Evolutionary conservation across 2,329 filamentous ascomycete genomes (phyloP).

Genomic region (Botrytis cinerea): DNA sequence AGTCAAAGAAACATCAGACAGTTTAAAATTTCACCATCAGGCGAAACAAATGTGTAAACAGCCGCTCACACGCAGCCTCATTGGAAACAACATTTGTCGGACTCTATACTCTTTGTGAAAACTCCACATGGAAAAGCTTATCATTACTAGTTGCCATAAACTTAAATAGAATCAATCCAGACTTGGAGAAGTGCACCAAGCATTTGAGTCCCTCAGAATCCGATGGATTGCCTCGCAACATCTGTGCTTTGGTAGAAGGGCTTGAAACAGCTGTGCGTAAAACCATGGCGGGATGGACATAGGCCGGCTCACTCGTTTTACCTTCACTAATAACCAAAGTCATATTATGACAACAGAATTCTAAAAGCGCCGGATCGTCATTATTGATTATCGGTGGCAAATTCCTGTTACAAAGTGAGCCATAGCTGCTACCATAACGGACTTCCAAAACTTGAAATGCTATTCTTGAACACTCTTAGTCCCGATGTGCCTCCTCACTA

Average conservation of each 20-base stretch:
- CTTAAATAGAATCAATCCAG: slow-evolving; percentile 1
- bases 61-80: slow-evolving; percentile 1
- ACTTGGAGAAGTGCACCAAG: not conserved
- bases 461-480: not conserved
- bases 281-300: not conserved
- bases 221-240: not conserved
- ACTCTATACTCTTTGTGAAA: slow-evolving; percentile 15
- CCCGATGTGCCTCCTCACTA: slow-evolving; percentile 5
- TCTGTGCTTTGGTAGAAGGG: slow-evolving; percentile 11
- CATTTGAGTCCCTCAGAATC: not conserved
- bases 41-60: slow-evolving; percentile 16
- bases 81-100: slow-evolving; percentile 23
- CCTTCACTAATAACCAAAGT: not conserved
- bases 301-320: slow-evolving; percentile 12
- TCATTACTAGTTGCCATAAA: not conserved
- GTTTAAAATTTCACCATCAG: not conserved
- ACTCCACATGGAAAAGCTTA: not conserved
- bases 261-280: slow-evolving; percentile 19
- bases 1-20: slow-evolving; percentile 15
- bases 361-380: not conserved
- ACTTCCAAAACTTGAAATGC: slow-evolving; percentile 8
- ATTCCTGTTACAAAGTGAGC: slow-evolving; percentile 18
- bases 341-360: not conserved
- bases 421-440: not conserved
- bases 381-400: slow-evolving; percentile 10